Conservation (phyloP, 1,284 basidiomycete genomes). For the Trametes polyzona region DNA sequence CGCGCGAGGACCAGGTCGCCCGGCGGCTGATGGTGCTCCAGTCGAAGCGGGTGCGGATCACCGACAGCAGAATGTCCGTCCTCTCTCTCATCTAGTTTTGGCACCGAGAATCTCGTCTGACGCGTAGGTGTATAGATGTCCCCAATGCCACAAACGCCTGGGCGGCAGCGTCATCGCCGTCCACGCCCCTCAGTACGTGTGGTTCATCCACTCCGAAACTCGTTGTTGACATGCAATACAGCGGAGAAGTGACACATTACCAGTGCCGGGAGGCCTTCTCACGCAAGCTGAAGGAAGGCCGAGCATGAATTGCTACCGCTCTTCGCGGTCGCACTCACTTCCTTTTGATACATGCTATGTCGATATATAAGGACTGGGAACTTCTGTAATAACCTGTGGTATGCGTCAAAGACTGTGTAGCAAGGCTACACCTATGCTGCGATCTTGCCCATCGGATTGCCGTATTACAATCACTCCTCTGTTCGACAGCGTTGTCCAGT, state of each 20-base stretch:
- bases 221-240: constrained; percentile 35
- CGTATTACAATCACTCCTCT: too few relatives aligned
- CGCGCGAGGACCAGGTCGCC: constrained; percentile 75
- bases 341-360: background rate
- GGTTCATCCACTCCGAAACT: too few relatives aligned
- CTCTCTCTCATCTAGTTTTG: too few relatives aligned
- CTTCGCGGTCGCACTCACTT: background rate
- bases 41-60: constrained; percentile 84
- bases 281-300: constrained; percentile 51
- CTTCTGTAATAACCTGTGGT: too few relatives aligned
- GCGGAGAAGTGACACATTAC: constrained; percentile 93
- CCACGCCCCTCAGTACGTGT: constrained; percentile 75
- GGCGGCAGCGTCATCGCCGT: constrained; percentile 96
- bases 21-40: constrained; percentile 76
- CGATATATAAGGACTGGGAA: too few relatives aligned
- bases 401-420: too few relatives aligned
- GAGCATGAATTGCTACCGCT: constrained; percentile 3
- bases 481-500: too few relatives aligned
- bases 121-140: constrained; percentile 74
- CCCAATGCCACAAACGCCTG: constrained; percentile 93
- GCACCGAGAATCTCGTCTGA: too few relatives aligned
- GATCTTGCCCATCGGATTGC: too few relatives aligned
- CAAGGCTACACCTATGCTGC: too few relatives aligned
- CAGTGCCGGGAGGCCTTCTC: constrained; percentile 89
- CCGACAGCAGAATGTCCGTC: constrained; percentile 86